A percentile compares a stretch with the other conserved stretches of the same genome.
Evolutionary conservation across 108 stramenopile species (phyloP).

Genomic region (Pseudonitzschia pungens): DNA sequence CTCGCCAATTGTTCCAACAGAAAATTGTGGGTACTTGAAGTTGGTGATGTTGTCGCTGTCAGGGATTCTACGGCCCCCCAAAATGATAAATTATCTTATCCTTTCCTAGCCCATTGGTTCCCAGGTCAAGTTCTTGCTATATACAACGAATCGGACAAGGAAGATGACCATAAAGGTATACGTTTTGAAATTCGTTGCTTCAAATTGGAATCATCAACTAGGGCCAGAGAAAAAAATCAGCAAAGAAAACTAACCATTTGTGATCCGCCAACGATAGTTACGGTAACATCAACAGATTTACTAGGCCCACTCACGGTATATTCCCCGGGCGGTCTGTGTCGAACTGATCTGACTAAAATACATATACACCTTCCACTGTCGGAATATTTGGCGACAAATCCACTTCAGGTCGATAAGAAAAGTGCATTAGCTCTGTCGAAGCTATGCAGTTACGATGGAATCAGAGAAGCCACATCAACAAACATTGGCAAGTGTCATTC

Average conservation of each 20-base stretch:
- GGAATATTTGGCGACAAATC: slow-evolving; percentile 12
- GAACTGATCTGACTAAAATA: background rate
- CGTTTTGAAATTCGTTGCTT: slow-evolving; percentile 45
- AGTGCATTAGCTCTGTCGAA: background rate
- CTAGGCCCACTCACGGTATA: slow-evolving; percentile 16
- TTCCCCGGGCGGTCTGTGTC: background rate
- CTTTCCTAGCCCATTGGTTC: slow-evolving; percentile 25
- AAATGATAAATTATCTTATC: background rate
- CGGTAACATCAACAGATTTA: slow-evolving; percentile 2
- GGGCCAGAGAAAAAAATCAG: slow-evolving; percentile 18
- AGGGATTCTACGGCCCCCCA: slow-evolving; percentile 8
- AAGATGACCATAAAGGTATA: slow-evolving; percentile 2
- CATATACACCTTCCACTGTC: background rate
- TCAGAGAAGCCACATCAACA: background rate
- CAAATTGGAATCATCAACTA: slow-evolving; percentile 13
- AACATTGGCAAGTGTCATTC: background rate
- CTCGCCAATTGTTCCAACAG: background rate
- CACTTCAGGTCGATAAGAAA: background rate
- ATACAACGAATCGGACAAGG: slow-evolving; percentile 12
- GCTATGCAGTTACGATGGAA: background rate
- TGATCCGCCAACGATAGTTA: background rate
- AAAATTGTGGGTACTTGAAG: slow-evolving; percentile 9
- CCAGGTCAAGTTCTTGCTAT: slow-evolving; percentile 53
- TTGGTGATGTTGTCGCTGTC: slow-evolving; percentile 35
- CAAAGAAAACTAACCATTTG: background rate